These are phyloP conservation scores for Suillus luteus DNA, from an alignment of 768 basidiomycete species.

Conservation along the genomic window DNA sequence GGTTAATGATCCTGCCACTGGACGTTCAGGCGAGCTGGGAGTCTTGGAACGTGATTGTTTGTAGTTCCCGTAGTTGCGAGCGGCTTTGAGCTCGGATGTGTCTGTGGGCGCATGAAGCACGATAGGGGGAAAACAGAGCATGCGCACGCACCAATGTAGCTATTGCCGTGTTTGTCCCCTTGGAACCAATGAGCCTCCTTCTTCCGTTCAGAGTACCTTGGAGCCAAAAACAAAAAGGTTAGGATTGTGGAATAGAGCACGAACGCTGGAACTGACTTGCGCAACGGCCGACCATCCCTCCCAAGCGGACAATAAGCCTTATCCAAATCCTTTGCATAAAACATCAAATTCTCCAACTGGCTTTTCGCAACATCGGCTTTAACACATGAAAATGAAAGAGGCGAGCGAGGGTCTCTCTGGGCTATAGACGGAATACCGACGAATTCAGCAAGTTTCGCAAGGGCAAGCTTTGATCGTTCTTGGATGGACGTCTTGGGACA, in stretches of 20 bases:
- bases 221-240: background rate
- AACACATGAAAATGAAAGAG: conserved; percentile 70
- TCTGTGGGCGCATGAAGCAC: conserved; percentile 20
- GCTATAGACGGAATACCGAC: conserved; percentile 46
- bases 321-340: conserved; percentile 47
- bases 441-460: conserved; percentile 55
- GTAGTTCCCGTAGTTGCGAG: conserved; percentile 17
- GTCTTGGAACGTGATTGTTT: conserved; percentile 1
- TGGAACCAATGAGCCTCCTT: conserved; percentile 64
- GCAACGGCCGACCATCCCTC: conserved; percentile 57
- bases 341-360: conserved; percentile 51
- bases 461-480: conserved; percentile 57
- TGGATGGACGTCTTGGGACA: conserved; percentile 34
- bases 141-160: conserved; percentile 49
- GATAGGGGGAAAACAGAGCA: conserved; percentile 9
- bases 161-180: conserved; percentile 54
- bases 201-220: conserved; percentile 59
- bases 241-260: background rate
- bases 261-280: conserved; percentile 49
- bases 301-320: conserved; percentile 58
- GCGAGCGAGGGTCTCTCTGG: conserved; percentile 55
- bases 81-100: conserved; percentile 24
- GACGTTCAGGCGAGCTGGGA: conserved; percentile 27
- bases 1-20: conserved; percentile 28
- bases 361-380: conserved; percentile 49